Evolutionary conservation across 768 basidiomycete species (phyloP).

Genomic region (Fomitopsis serialis): DNA sequence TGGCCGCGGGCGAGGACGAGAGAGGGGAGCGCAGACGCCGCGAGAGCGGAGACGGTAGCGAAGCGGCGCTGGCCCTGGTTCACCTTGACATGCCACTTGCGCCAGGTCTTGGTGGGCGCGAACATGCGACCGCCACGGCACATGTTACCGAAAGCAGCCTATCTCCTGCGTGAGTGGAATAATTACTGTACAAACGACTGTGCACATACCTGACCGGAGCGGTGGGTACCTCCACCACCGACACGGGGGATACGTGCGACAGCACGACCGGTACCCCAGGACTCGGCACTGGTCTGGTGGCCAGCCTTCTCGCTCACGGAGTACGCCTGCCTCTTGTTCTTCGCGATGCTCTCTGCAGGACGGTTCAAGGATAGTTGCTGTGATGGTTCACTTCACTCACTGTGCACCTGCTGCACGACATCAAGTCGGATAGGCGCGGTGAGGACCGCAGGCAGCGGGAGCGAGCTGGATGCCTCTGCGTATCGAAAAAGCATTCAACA

Average conservation of each 20-base stretch:
- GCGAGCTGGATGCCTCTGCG: constrained; percentile 78
- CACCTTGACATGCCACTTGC: constrained; percentile 99
- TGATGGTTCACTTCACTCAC: constrained; percentile 49
- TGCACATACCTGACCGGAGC: constrained; percentile 81
- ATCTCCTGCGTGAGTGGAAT: background rate
- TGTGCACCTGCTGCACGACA: constrained; percentile 98
- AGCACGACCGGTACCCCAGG: constrained; percentile 99
- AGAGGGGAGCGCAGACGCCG: constrained; percentile 95
- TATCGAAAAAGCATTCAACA: background rate
- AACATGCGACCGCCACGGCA: constrained; percentile 99
- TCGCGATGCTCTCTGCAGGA: constrained; percentile 83
- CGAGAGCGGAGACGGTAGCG: constrained; percentile 95
- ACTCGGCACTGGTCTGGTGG: constrained; percentile 98
- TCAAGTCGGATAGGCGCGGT: constrained; percentile 98
- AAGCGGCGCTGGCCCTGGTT: constrained; percentile 99
- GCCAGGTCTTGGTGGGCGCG: constrained; percentile 98
- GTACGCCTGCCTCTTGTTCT: constrained; percentile 97
- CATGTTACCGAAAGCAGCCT: constrained; percentile 99
- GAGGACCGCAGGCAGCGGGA: constrained; percentile 92
- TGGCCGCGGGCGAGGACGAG: constrained; percentile 99
- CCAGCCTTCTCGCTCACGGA: constrained; percentile 97
- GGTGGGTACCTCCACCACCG: constrained; percentile 96
- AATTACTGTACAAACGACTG: background rate
- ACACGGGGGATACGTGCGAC: constrained; percentile 99
- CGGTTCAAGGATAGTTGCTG: background rate